Base-by-base conservation (phyloP, 441 rosid genomes). In the Hura crepitans region DNA sequence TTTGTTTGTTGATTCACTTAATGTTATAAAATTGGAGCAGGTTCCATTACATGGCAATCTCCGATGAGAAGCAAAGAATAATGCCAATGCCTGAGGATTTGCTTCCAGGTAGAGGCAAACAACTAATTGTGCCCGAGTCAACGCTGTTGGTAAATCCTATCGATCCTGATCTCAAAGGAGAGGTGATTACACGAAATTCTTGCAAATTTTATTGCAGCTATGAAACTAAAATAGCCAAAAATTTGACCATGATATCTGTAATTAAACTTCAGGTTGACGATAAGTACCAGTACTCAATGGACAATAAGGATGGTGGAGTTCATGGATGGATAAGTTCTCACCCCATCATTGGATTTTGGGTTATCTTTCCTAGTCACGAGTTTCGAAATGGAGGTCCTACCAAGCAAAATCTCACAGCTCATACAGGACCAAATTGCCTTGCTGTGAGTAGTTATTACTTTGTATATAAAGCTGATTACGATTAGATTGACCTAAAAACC, bases 1-100 rank as follows among this genome's bases (percentile, higher is more conserved):
- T 42, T 11, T 27, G 1, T 33, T 27, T 42, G 30, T 30, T 20
- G 42, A 33, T 47, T 55, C 6, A 27, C 13, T 55, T 15, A 11
- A 12, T 31, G 20, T 0, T n/a, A 22, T n/a, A 7, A 37, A 65
- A 47, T 49, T 68, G 49, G 31, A 31, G 27, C 65, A 78, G 84
- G 72, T 83, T 81, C 37, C 81, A 83, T 62, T 83, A 77, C 76
- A 79, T 79, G 86, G 82, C 80, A 65, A 73, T 81, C 39, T 65
- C 84, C 33, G 81, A 83, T 37, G 81, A 69, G 59, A 83, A 77
- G 64, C 84, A 75, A 70, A 68, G 81, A 62, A 30, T 78, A 71
- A 83, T 83, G 86, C 84, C 84, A 7, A 72, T 77, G 81, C 82
- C 82, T 0, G 79, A 76, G 50, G 84, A 83, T 54, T 65, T 78